Evolutionary conservation across 768 basidiomycete genomes (phyloP).

Genomic region (Termitomyces sp.): DNA sequence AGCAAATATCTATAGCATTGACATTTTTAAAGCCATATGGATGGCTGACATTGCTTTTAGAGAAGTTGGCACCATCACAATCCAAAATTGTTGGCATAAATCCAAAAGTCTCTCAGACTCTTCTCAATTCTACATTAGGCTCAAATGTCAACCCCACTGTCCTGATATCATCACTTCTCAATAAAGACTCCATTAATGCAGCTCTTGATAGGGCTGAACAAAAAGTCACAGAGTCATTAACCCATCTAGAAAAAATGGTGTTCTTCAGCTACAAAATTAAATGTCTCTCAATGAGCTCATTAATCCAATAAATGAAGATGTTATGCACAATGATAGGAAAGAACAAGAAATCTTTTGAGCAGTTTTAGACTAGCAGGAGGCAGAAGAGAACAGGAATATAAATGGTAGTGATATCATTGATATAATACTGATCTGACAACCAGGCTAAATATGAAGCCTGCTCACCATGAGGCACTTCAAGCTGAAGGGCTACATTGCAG

Average conservation of each 20-base stretch:
- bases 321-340: not conserved
- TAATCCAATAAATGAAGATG: not conserved
- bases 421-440: not conserved
- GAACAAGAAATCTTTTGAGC: no score
- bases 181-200: no score
- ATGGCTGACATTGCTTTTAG: not conserved
- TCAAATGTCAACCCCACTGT: no score
- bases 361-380: not conserved
- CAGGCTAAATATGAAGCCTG: not conserved
- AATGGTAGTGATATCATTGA: conserved; percentile 1
- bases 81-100: no score
- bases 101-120: no score
- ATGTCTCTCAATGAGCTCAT: no score
- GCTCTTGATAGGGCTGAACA: no score
- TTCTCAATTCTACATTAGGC: no score
- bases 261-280: no score
- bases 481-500: not conserved
- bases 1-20: not conserved
- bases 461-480: conserved; percentile 1
- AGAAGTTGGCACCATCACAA: not conserved
- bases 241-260: no score
- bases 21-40: not conserved
- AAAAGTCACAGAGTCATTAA: no score
- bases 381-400: not conserved
- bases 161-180: no score